phyloP scores from a whole-genome alignment of 768 basidiomycete genomes.

The Clitopilus hobsonii region DNA sequence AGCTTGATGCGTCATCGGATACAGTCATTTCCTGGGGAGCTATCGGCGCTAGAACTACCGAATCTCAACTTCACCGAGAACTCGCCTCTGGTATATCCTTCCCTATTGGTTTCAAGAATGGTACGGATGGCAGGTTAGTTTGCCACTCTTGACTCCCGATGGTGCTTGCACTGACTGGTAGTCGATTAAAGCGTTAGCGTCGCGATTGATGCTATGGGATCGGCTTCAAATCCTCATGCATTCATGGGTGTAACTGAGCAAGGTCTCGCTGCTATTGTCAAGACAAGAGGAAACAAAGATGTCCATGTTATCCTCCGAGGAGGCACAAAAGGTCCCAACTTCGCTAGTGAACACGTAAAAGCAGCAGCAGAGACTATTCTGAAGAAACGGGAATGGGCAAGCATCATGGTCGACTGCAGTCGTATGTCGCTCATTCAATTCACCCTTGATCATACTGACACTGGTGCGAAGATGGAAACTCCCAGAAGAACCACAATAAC shows the following conservation, averaged over 20 bases:
- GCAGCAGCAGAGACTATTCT: slow-evolving; percentile 56
- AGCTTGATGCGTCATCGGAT: slow-evolving; percentile 4
- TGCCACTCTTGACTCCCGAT: too few relatives aligned
- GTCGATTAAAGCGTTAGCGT: slow-evolving; percentile 57
- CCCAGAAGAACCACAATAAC: slow-evolving; percentile 90
- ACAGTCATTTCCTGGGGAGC: slow-evolving; percentile 87
- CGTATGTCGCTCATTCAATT: slow-evolving; percentile 38
- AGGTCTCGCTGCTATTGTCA: slow-evolving; percentile 92
- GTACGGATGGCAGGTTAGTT: slow-evolving; percentile 83
- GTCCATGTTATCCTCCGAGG: slow-evolving; percentile 97
- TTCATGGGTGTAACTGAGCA: slow-evolving; percentile 93
- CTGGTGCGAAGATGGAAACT: slow-evolving; percentile 75
- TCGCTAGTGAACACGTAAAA: slow-evolving; percentile 63
- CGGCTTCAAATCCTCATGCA: slow-evolving; percentile 86
- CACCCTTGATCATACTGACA: slow-evolving; percentile 1
- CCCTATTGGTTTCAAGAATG: slow-evolving; percentile 99
- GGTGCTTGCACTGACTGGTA: not conserved
- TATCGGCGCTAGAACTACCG: slow-evolving; percentile 96
- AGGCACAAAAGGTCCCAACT: slow-evolving; percentile 90
- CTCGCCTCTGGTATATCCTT: slow-evolving; percentile 94
- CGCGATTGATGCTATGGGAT: slow-evolving; percentile 95
- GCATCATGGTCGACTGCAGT: slow-evolving; percentile 86
- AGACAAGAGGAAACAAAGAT: slow-evolving; percentile 79
- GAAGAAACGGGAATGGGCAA: slow-evolving; percentile 61
- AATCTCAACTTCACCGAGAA: slow-evolving; percentile 95